Evolutionary conservation across 306 rosid species (phyloP).

Genomic region (Cicer chorassanicum): DNA sequence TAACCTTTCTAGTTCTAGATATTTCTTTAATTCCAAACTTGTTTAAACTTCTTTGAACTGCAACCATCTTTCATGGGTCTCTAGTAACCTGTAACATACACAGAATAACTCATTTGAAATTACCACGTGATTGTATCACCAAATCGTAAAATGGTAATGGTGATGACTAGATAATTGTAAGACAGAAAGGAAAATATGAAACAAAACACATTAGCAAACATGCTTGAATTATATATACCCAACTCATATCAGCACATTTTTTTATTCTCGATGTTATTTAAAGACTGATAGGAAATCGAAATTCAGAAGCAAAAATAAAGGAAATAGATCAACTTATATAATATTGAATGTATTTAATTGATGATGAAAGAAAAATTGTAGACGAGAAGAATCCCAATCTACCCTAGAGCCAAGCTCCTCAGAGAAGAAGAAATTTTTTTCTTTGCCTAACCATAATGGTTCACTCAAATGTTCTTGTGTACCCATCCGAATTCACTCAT

Average conservation of each 20-base stretch:
- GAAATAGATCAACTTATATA: too few species aligned
- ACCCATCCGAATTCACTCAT: too few species aligned
- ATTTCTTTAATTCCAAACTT: conserved; percentile 86
- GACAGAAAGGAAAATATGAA: conserved; percentile 31
- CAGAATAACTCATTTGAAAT: conserved; percentile 32
- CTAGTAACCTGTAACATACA: conserved; percentile 71
- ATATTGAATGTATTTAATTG: too few species aligned
- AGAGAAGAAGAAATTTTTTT: too few species aligned
- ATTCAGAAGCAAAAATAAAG: too few species aligned
- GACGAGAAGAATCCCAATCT: too few species aligned
- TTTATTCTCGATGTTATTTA: conserved; percentile 32
- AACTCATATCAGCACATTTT: conserved; percentile 33
- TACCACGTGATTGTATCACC: conserved; percentile 7
- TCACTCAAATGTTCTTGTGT: too few species aligned
- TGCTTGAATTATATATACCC: conserved; percentile 29
- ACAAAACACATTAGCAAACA: conserved; percentile 20
- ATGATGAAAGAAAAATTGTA: too few species aligned
- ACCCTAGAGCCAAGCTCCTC: too few species aligned
- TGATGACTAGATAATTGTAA: neutral
- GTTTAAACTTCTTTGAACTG: conserved; percentile 68
- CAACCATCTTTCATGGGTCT: conserved; percentile 89
- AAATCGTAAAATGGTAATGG: conserved; percentile 22
- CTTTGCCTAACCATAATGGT: too few species aligned
- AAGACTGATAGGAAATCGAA: neutral
- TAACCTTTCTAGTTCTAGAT: conserved; percentile 92